Evolutionary conservation across 2,329 filamentous ascomycete species (phyloP).

Genomic region (Botrytis fragariae): DNA sequence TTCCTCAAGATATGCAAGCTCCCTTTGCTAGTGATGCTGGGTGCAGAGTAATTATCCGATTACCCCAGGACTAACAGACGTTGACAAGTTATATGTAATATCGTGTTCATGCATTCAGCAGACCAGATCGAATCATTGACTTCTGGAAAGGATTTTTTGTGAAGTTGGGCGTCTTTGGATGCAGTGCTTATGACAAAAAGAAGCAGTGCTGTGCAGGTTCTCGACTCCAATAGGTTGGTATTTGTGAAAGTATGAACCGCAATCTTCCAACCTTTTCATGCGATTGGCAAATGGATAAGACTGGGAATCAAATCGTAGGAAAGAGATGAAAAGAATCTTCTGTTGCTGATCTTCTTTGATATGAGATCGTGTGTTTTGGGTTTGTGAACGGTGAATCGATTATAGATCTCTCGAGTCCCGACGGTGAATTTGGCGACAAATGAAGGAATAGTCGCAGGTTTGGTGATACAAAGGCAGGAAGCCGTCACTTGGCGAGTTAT

Average conservation of each 20-base stretch:
- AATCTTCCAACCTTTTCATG: background rate
- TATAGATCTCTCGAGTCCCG: slow-evolving; percentile 6
- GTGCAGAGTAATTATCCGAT: slow-evolving; percentile 28
- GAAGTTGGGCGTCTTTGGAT: background rate
- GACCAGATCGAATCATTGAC: background rate
- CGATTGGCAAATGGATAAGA: background rate
- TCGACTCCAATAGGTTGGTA: background rate
- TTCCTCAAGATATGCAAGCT: slow-evolving; percentile 27
- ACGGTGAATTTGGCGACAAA: slow-evolving; percentile 6
- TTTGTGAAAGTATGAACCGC: background rate
- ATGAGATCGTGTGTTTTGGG: slow-evolving; percentile 4
- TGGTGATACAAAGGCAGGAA: slow-evolving; percentile 19
- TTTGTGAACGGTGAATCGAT: slow-evolving; percentile 15
- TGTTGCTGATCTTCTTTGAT: background rate
- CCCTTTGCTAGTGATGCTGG: slow-evolving; percentile 21
- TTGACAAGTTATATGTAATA: slow-evolving; percentile 25
- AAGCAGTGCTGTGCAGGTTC: background rate
- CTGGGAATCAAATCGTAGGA: background rate
- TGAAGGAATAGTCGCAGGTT: background rate
- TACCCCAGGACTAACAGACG: slow-evolving; percentile 29
- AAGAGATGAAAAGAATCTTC: background rate
- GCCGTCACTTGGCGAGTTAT: slow-evolving; percentile 23
- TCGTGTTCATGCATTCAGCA: slow-evolving; percentile 18
- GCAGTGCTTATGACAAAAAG: background rate
- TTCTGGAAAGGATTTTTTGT: background rate